Conservation (phyloP, 2,329 filamentous ascomycete genomes). For the Cladosporium sp. region DNA sequence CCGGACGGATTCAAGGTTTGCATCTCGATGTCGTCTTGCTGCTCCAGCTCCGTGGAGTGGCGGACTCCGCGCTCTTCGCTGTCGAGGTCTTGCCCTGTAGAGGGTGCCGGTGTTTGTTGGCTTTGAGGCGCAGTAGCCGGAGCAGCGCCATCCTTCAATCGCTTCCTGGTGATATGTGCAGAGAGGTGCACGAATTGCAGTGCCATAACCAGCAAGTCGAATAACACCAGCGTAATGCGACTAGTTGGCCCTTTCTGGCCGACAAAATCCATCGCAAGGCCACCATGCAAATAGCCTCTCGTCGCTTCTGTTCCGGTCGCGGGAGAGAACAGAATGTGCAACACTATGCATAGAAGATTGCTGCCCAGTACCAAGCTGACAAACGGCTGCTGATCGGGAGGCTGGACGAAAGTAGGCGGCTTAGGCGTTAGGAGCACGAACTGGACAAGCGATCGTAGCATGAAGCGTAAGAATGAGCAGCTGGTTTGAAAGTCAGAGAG, state of each 20-base stretch:
- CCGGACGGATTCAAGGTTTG: constrained; percentile 38
- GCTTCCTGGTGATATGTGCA: constrained; percentile 55
- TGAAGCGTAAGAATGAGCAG: constrained; percentile 61
- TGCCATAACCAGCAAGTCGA: constrained; percentile 57
- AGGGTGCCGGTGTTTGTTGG: constrained; percentile 20
- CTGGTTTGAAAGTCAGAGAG: constrained; percentile 29
- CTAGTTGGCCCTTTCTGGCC: constrained; percentile 61
- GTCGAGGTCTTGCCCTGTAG: constrained; percentile 55
- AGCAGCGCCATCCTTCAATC: constrained; percentile 44
- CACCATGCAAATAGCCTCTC: constrained; percentile 61
- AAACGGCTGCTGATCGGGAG: constrained; percentile 53
- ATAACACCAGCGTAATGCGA: constrained; percentile 52
- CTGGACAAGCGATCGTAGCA: constrained; percentile 58
- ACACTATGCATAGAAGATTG: constrained; percentile 58
- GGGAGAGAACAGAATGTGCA: constrained; percentile 49
- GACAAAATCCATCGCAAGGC: constrained; percentile 65
- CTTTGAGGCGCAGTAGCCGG: constrained; percentile 16
- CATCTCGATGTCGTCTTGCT: constrained; percentile 45
- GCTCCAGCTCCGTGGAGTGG: constrained; percentile 38
- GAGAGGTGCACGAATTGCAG: constrained; percentile 62
- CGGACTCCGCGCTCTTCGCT: constrained; percentile 61
- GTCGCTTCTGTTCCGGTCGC: constrained; percentile 52
- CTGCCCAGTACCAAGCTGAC: constrained; percentile 56
- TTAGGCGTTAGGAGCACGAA: constrained; percentile 62
- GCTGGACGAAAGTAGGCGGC: constrained; percentile 53